Percentiles rank a stretch among this genome's conserved stretches.
phyloP scores from a whole-genome alignment of 208 protist species.

The Trypanosoma scelopori region DNA sequence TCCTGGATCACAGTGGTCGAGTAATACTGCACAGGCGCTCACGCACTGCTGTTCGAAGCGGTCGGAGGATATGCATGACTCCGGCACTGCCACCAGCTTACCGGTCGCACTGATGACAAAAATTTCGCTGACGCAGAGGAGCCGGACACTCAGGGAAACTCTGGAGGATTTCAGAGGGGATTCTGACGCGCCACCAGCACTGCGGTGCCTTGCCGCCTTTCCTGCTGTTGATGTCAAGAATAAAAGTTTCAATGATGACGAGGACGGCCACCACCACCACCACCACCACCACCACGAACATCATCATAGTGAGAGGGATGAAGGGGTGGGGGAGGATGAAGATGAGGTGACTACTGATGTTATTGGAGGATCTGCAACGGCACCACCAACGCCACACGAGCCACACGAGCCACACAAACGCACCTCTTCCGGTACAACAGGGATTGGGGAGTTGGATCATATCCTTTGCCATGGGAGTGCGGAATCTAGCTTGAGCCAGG shows the following conservation, averaged over 20 bases:
- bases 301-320: too few relatives aligned
- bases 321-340: background rate
- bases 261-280: background rate
- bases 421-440: too few relatives aligned
- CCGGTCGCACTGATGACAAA: background rate
- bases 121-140: background rate
- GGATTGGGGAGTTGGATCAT: too few relatives aligned
- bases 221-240: background rate
- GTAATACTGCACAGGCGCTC: too few relatives aligned
- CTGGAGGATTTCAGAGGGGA: slow-evolving; percentile 13
- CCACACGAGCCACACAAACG: background rate
- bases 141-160: background rate
- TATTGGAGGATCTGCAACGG: background rate
- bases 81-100: too few relatives aligned
- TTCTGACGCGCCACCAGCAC: slow-evolving; percentile 22
- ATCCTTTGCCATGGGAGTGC: too few relatives aligned
- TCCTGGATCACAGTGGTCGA: too few relatives aligned
- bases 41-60: too few relatives aligned
- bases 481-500: too few relatives aligned
- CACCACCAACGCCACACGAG: background rate
- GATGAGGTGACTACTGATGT: background rate
- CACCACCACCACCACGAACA: too few relatives aligned
- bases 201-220: background rate
- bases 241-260: background rate
- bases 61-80: too few relatives aligned